Evolutionary conservation across 2,329 filamentous ascomycete genomes (phyloP).

Genomic region (Conoideocrella luteorostrata): DNA sequence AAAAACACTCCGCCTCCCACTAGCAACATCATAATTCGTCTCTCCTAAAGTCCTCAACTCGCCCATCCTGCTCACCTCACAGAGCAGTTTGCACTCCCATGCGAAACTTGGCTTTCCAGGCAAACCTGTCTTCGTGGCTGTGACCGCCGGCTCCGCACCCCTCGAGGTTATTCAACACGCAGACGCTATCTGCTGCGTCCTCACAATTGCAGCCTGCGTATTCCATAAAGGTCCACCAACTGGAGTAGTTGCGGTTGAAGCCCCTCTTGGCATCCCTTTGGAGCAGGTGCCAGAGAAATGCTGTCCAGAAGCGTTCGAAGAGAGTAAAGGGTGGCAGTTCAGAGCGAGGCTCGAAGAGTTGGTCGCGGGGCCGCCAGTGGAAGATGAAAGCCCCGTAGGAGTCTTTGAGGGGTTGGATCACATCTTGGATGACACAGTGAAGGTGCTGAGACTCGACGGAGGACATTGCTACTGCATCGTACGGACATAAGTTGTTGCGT

Average conservation of each 20-base stretch:
- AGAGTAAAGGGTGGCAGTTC: background rate
- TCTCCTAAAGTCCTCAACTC: background rate
- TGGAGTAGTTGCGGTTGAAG: background rate
- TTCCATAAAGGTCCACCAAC: conserved; percentile 9
- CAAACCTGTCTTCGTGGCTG: conserved; percentile 2
- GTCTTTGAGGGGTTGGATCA: background rate
- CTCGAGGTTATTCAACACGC: conserved; percentile 2
- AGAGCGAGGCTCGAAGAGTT: background rate
- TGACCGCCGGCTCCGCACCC: conserved; percentile 4
- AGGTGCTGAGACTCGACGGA: conserved; percentile 4
- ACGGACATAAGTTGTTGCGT: no score
- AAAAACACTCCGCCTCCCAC: no score
- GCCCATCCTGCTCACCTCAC: background rate
- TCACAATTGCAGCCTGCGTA: background rate
- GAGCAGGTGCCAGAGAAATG: conserved; percentile 6
- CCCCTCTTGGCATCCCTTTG: conserved; percentile 1
- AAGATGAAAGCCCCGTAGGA: conserved; percentile 7
- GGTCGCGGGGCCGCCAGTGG: conserved; percentile 1
- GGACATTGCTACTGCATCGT: conserved; percentile 5
- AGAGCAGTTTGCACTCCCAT: conserved; percentile 7
- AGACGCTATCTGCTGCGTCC: background rate
- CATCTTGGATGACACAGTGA: conserved; percentile 6
- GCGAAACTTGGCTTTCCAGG: conserved; percentile 6
- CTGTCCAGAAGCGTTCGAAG: conserved; percentile 5
- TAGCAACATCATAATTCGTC: no score